Evolutionary conservation across 2,329 filamentous ascomycete species (phyloP), one percentile per base, ranked within the genome.

Genomic region (Colletotrichum gigasporum): DNA sequence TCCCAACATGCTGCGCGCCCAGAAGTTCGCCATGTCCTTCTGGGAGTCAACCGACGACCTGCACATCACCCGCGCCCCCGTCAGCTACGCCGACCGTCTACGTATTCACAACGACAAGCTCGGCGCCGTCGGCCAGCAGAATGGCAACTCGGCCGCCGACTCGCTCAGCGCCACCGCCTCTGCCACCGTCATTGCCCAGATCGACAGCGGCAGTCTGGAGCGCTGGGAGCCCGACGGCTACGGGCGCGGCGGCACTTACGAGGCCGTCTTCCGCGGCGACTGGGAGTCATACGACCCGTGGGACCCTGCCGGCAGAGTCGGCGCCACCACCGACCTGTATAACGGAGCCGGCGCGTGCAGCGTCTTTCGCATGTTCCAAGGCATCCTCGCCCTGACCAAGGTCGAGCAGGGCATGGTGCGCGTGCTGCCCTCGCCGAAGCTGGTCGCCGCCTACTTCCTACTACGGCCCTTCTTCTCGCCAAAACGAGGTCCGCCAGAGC

Each of bases 211-310:
- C 11, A 87, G 85, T 41, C 81, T 89, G 3, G 88, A 91, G 69
- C 80, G 88, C n/a, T 91, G 88, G 88, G 88, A 91, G 71, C 80
- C 85, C 18, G 81, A 84, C 9, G 87, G 87, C 28, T 91, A 91
- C 69, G 83, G 85, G 3, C 76, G 72, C 11, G 78, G 85, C 6
- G 78, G 81, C 5, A 89, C 91, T 2, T 95, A 94, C 74, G 82
- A 85, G 51, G 76, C 84, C 26, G 86, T 95, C 53, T 89, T 89
- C 68, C 76, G 85, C 45, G 92, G 92, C 0, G 76, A 83, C 8
- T 94, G 91, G 91, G 91, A 94, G 71, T 79, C 87, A 2, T 93
- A 91, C 71, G 90, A 94, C 69, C 87, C 91, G 0, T 94, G 90
- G 86, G 91, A 94, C 74, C 86, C 86, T 6, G 87, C 85, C 67